Percentiles rank a stretch among this genome's conserved stretches.
Conservation (phyloP, 2,329 filamentous ascomycete species). For the Aspergillus vadensis region DNA sequence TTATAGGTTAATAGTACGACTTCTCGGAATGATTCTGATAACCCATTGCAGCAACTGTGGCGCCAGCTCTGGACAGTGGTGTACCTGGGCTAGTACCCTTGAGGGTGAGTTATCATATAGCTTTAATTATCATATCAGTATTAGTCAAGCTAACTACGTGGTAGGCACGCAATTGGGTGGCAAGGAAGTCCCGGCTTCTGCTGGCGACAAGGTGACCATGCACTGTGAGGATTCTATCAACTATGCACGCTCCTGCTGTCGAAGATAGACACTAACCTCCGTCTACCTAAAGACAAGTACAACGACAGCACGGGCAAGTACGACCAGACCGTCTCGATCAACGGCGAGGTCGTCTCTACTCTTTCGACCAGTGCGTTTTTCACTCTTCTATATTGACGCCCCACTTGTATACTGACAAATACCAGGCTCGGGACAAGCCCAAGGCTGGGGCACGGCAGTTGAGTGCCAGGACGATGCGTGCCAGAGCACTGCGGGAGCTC, state of each 20-base stretch:
- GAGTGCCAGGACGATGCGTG: constrained; percentile 35
- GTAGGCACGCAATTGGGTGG: constrained; percentile 28
- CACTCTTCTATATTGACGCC: rapidly evolving
- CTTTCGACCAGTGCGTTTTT: constrained; percentile 29
- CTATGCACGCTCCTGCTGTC: not conserved
- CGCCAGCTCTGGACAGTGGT: constrained; percentile 34
- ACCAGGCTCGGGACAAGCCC: constrained; percentile 31
- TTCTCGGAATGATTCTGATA: too few species aligned
- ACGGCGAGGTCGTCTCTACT: constrained; percentile 31
- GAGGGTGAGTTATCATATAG: constrained; percentile 17
- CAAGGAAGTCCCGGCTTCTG: constrained; percentile 28
- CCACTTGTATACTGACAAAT: not conserved
- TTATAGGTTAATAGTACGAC: too few species aligned
- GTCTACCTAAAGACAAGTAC: constrained; percentile 27
- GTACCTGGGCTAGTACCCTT: constrained; percentile 36
- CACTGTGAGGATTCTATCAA: constrained; percentile 23
- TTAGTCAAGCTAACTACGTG: not conserved
- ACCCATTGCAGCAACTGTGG: too few species aligned
- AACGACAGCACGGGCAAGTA: constrained; percentile 34
- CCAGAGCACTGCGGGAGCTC: constrained; percentile 28
- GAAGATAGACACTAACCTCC: not conserved
- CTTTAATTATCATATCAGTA: not conserved
- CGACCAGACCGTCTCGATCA: constrained; percentile 33
- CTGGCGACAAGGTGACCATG: constrained; percentile 31
- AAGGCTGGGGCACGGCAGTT: constrained; percentile 37